Evolutionary conservation across 2,329 filamentous ascomycete species (phyloP).

Genomic region (Didymella segeticola): DNA sequence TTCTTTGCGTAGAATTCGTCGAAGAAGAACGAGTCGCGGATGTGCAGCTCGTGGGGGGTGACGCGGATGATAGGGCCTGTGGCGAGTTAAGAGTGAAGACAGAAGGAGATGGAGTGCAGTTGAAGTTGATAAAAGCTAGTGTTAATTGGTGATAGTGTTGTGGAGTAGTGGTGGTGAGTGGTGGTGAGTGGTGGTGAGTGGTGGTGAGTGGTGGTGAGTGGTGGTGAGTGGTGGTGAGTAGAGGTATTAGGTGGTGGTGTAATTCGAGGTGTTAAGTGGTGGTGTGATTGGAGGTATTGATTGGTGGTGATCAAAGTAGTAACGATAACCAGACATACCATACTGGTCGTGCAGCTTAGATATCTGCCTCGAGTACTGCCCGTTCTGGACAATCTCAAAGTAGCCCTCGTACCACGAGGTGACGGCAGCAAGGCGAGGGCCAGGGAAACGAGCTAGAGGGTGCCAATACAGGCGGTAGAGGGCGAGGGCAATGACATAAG

Average conservation of each 20-base stretch:
- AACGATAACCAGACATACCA: too few relatives aligned
- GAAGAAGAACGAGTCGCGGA: conserved; percentile 51
- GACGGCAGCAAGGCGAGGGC: conserved; percentile 46
- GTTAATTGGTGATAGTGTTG: too few relatives aligned
- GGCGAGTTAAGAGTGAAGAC: neutral
- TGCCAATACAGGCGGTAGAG: conserved; percentile 54
- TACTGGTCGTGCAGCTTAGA: conserved; percentile 41
- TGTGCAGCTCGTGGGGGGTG: conserved; percentile 53
- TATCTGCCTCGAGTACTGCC: conserved; percentile 43
- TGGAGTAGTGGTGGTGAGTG: too few relatives aligned
- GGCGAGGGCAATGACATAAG: conserved; percentile 29
- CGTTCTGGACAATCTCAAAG: conserved; percentile 41
- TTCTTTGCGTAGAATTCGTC: conserved; percentile 45
- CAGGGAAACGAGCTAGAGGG: conserved; percentile 54
- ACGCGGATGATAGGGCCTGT: conserved; percentile 53
- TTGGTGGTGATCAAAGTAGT: neutral
- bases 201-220: neutral
- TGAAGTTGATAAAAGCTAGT: too few relatives aligned
- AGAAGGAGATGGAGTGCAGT: too few relatives aligned
- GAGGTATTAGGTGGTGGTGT: too few relatives aligned
- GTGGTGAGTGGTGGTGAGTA: too few relatives aligned
- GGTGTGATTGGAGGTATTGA: too few relatives aligned
- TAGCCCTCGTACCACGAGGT: conserved; percentile 47
- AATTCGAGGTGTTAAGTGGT: too few relatives aligned
- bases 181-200: too few relatives aligned